Percentiles rank a stretch among this genome's conserved stretches.
Conservation (phyloP, 1,284 basidiomycete species). For the Malassezia japonica region DNA sequence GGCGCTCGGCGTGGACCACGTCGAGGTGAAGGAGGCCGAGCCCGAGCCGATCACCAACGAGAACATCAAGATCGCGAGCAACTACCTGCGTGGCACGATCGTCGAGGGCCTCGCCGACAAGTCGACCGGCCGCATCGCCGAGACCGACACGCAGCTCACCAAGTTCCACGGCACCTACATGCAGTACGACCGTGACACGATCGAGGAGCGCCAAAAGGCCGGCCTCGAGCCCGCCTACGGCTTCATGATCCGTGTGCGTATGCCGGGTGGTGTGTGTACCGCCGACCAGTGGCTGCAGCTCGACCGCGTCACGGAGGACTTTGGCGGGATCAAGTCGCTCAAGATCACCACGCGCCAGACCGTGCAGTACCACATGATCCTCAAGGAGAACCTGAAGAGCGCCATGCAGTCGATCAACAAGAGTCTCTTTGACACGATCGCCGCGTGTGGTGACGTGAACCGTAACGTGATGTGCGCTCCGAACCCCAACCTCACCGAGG, state of each 20-base stretch:
- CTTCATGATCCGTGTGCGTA: slow-evolving; percentile 97
- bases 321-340: slow-evolving; percentile 76
- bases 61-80: slow-evolving; percentile 96
- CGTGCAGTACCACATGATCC: slow-evolving; percentile 99
- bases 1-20: slow-evolving; percentile 76
- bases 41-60: slow-evolving; percentile 97
- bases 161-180: slow-evolving; percentile 78
- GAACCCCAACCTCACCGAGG: slow-evolving; percentile 72
- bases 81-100: slow-evolving; percentile 91
- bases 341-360: slow-evolving; percentile 97
- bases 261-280: slow-evolving; percentile 87
- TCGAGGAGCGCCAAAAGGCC: slow-evolving; percentile 84
- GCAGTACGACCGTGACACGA: slow-evolving; percentile 88
- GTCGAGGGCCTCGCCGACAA: slow-evolving; percentile 74
- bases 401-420: slow-evolving; percentile 95
- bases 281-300: slow-evolving; percentile 89
- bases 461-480: slow-evolving; percentile 85
- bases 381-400: slow-evolving; percentile 90
- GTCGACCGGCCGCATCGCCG: slow-evolving; percentile 76
- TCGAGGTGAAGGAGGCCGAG: slow-evolving; percentile 83
- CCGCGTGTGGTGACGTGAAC: slow-evolving; percentile 96
- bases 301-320: slow-evolving; percentile 89
- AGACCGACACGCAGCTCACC: slow-evolving; percentile 85
- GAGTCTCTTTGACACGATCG: slow-evolving; percentile 82
- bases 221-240: slow-evolving; percentile 91